Conservation (phyloP, 78 protist genomes). For the Dictyostelium discoideum region dicty_2.7 NC_007088.5:6223501-6224000, state of each 20-base stretch:
- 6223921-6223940: background rate
- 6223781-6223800: conserved; percentile 38
- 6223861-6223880: background rate
- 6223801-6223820: conserved; percentile 26
- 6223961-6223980: background rate
- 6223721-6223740: conserved; percentile 62
- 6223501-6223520: conserved; percentile 59
- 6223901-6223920: background rate
- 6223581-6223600: conserved; percentile 15
- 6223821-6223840: background rate
- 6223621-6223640: conserved; percentile 44
- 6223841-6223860: too few species aligned
- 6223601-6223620: conserved; percentile 43
- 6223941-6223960: background rate
- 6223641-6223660: conserved; percentile 27
- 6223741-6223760: conserved; percentile 63
- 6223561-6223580: background rate
- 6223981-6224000: background rate
- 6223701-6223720: conserved; percentile 66
- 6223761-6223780: conserved; percentile 33
- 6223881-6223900: background rate
- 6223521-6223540: conserved; percentile 36
- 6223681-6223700: conserved; percentile 5
- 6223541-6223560: conserved; percentile 25
- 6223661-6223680: conserved; percentile 35